Conservation (phyloP, 129 eudicot species). For the Artemisia annua region DNA sequence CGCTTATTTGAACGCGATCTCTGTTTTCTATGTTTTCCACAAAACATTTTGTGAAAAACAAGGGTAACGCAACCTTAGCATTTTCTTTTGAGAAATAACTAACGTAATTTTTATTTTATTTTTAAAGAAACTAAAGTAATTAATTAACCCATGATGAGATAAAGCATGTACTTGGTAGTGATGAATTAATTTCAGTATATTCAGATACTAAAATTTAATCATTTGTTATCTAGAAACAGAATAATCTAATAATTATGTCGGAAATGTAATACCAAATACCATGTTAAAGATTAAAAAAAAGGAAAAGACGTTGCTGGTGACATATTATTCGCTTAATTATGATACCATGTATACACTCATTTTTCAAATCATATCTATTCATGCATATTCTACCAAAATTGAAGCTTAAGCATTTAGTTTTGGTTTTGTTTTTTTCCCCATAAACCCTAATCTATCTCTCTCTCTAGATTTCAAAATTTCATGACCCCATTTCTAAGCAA, state of each 20-base stretch:
- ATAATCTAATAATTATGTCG: neutral
- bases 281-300: neutral
- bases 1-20: too few relatives aligned
- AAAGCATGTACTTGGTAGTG: too few relatives aligned
- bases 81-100: too few relatives aligned
- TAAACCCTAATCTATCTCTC: slow-evolving; percentile 25
- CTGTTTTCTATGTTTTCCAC: too few relatives aligned
- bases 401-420: slow-evolving; percentile 33
- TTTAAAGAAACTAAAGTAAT: too few relatives aligned
- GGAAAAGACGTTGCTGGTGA: slow-evolving; percentile 6
- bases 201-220: neutral
- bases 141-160: too few relatives aligned
- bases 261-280: neutral
- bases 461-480: slow-evolving; percentile 15
- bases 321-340: slow-evolving; percentile 21
- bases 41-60: too few relatives aligned
- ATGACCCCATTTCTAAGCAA: slow-evolving; percentile 84
- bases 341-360: slow-evolving; percentile 21
- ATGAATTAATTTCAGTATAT: too few relatives aligned
- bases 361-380: neutral
- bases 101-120: too few relatives aligned
- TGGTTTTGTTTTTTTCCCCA: slow-evolving; percentile 7
- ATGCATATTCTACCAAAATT: slow-evolving; percentile 16
- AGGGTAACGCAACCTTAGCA: too few relatives aligned
- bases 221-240: neutral